phyloP scores from a whole-genome alignment of 352 stramenopile genomes.

The Aphanomyces stellatus region DNA sequence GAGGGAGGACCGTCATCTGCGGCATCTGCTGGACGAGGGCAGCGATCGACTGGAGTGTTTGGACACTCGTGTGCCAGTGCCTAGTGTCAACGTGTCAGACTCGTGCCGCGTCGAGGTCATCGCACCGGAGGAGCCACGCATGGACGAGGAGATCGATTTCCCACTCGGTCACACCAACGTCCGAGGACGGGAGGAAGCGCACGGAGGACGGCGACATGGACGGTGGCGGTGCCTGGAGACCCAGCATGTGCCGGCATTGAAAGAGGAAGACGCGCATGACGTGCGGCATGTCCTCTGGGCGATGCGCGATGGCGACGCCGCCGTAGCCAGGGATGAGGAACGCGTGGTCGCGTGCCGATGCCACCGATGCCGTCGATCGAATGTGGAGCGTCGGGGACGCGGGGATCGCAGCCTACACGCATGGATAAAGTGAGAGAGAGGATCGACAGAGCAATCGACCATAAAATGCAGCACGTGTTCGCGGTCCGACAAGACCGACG shows the following conservation, averaged over 20 bases:
- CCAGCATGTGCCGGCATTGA: slow-evolving; percentile 52
- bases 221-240: slow-evolving; percentile 40
- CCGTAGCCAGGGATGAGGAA: slow-evolving; percentile 71
- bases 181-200: slow-evolving; percentile 40
- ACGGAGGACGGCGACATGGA: slow-evolving; percentile 35
- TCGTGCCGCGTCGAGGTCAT: too few relatives aligned
- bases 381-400: slow-evolving; percentile 44
- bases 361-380: slow-evolving; percentile 18
- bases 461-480: slow-evolving; percentile 77
- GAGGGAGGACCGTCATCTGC: slow-evolving; percentile 60
- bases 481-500: slow-evolving; percentile 53
- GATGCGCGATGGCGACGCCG: slow-evolving; percentile 49
- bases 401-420: slow-evolving; percentile 36
- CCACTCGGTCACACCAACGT: slow-evolving; percentile 56
- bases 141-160: slow-evolving; percentile 53
- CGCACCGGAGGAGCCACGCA: slow-evolving; percentile 36
- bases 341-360: slow-evolving; percentile 21
- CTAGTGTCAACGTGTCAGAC: too few relatives aligned
- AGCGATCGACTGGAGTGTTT: slow-evolving; percentile 63
- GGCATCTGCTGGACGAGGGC: slow-evolving; percentile 57
- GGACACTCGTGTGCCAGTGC: slow-evolving; percentile 45
- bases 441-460: background rate
- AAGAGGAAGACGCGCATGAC: slow-evolving; percentile 63
- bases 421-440: background rate
- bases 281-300: slow-evolving; percentile 28